Conservation (phyloP, 805 yeast genomes). For the Saccharomycopsis oosterbeekiorum region DNA sequence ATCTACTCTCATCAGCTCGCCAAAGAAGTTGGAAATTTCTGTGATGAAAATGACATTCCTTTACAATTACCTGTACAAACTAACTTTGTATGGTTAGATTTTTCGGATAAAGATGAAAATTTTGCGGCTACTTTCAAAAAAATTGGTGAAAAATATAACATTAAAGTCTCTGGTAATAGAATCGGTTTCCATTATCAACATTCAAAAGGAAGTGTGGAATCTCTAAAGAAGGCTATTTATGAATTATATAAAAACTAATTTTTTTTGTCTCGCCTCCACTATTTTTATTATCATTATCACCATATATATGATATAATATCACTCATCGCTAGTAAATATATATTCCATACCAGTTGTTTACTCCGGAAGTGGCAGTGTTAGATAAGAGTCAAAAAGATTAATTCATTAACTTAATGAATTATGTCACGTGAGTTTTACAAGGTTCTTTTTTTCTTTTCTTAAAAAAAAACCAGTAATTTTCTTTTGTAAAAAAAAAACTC, state of each 20-base stretch:
- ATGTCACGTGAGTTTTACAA: background rate
- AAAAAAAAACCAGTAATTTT: background rate
- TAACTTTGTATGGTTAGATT: constrained; percentile 72
- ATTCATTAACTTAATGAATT: too few species aligned
- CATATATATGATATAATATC: background rate
- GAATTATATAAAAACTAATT: background rate
- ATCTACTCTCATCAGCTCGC: constrained; percentile 41
- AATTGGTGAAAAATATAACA: constrained; percentile 47
- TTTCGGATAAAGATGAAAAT: constrained; percentile 22
- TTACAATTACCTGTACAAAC: constrained; percentile 74
- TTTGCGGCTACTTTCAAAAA: constrained; percentile 39
- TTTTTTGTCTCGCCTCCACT: background rate
- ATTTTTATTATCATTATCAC: background rate
- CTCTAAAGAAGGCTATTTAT: constrained; percentile 42
- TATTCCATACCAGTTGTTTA: too few species aligned
- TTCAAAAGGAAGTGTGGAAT: constrained; percentile 43
- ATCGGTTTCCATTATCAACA: constrained; percentile 74
- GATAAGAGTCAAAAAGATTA: too few species aligned
- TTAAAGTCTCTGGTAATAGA: constrained; percentile 63
- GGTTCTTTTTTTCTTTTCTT: background rate
- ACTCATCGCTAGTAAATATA: background rate
- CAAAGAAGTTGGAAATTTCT: constrained; percentile 40
- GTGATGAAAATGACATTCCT: constrained; percentile 41
- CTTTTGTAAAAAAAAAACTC: background rate
- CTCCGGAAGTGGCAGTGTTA: too few species aligned